Evolutionary conservation across 352 stramenopile species (phyloP), one percentile per base, ranked within the genome.

Genomic region (Phytophthora crassamura): DNA sequence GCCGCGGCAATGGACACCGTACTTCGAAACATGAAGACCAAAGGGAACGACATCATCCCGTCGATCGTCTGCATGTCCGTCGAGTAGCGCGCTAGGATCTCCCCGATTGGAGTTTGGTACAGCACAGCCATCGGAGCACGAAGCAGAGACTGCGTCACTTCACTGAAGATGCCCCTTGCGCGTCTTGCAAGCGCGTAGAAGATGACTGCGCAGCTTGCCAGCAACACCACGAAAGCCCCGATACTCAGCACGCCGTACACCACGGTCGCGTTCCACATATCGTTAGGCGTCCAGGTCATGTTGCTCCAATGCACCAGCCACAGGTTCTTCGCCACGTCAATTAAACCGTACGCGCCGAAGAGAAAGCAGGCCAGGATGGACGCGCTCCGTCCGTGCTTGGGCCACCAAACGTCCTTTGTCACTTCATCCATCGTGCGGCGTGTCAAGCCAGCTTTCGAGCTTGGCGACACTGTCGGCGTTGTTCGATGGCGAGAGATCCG

Each of bases 221-320:
- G 40, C n/a, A 80, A 42, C 4, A 69, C 25, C 2, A 58, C 34
- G 15, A 80, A 80, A 12, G 72, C 42, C 4, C 51, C 59, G 12
- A 61, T 42, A 49, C 70, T 77, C 7, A 82, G 59, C 34, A 65
- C 10, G 12, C 59, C 67, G 22, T 82, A 82, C 3, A 79, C 51
- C 0, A 66, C 43, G 1, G 61, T 75, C 8, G 67, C 60, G n/a
- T 72, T 60, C 33, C 50, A 72, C 73, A 78, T 78, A 15, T 73
- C 41, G 10, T 57, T 1, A 10, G 51, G 67, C 5, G 53, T 67
- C 47, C 51, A 61, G 2, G 43, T 42, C 59, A 75, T 51, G 15
- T 70, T 74, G 58, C 67, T 79, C 74, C 74, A 82, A 43, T 77
- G 58, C 20, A 77, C 57, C 32, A 80, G 14, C 70, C 71, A 79